Base-by-base conservation (phyloP, 1,284 basidiomycete species). In the Takashimella tepidaria region DNA sequence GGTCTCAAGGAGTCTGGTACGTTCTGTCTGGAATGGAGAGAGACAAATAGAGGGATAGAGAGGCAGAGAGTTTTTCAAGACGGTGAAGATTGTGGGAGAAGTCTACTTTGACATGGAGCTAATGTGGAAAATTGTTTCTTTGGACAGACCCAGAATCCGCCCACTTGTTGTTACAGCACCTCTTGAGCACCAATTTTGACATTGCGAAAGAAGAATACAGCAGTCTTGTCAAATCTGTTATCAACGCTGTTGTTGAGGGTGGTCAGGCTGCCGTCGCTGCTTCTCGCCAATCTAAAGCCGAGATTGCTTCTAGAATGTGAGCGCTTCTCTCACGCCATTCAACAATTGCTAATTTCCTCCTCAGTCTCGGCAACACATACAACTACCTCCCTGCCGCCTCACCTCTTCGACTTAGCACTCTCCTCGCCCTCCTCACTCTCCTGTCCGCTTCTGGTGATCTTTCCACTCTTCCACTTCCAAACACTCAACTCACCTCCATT, bases 301-400 rank as follows among this genome's bases (percentile, higher is more conserved):
- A 76, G 59, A 62, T 63, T 19, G 74, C 69, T 31, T 64, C 58
- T 46, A 56, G 73, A 50, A 68, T 76, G 74, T 76, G 54, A 67
- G 72, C 64, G 6, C 47, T 45, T 22, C 50, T 60, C 37, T 56
- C 47, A 22, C 21, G n/a, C 3, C 43, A 45, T 13, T 2, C 20
- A 5, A 16, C 5, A 26, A 20, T 12, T 25, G 46, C 25, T 47
- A 52, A 53, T n/a, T n/a, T n/a, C n/a, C n/a, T n/a, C 16, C 41
- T 10, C 61, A 92, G 91, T 68, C 77, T 95, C 26, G 86, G 88
- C 49, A 92, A 92, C 74, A 77, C 92, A 31, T 93, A 92, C 83
- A 93, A 95, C 72, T 81, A 84, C 19, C 78, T 87, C 21, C 86
- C 89, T 22, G 79, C 83, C 51, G 78, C 77, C 42, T 91, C 89